Conservation (phyloP, 139 green algal species). For the Micractinium sp. region DNA sequence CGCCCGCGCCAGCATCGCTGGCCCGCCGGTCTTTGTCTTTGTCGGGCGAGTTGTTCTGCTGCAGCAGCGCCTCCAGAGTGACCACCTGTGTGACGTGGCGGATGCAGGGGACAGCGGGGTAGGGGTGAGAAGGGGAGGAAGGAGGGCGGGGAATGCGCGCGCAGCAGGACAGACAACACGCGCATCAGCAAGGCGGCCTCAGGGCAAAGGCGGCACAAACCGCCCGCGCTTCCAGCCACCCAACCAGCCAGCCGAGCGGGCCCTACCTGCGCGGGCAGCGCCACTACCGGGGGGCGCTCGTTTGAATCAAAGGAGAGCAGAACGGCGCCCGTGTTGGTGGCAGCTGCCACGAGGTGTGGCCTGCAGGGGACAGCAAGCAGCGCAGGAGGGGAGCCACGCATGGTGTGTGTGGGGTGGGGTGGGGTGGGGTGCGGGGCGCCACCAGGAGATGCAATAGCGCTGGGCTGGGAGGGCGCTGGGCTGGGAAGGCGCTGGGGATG, state of each 20-base stretch:
- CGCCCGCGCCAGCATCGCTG: neutral
- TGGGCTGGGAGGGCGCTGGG: no score
- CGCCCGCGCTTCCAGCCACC: no score
- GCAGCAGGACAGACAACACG: no score
- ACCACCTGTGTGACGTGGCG: slow-evolving; percentile 13
- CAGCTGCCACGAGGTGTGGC: slow-evolving; percentile 54
- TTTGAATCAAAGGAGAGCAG: slow-evolving; percentile 50
- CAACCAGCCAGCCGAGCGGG: no score
- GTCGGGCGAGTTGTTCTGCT: slow-evolving; percentile 10
- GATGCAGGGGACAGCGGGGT: neutral
- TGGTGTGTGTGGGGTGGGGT: neutral
- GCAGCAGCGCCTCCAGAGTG: slow-evolving; percentile 41
- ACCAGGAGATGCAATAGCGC: no score
- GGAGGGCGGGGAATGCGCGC: no score
- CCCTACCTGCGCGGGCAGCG: slow-evolving; percentile 37
- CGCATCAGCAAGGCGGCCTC: no score
- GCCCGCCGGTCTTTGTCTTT: neutral
- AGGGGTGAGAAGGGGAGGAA: no score
- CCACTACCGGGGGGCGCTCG: slow-evolving; percentile 41
- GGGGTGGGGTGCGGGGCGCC: no score
- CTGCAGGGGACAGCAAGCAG: slow-evolving; percentile 20
- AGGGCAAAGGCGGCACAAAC: no score
- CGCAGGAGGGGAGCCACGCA: neutral
- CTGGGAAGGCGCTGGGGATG: neutral
- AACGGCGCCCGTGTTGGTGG: slow-evolving; percentile 59